These are phyloP conservation scores for Bipolaris cookei DNA, from an alignment of 2,329 filamentous ascomycete species.

Conservation along the genomic window DNA sequence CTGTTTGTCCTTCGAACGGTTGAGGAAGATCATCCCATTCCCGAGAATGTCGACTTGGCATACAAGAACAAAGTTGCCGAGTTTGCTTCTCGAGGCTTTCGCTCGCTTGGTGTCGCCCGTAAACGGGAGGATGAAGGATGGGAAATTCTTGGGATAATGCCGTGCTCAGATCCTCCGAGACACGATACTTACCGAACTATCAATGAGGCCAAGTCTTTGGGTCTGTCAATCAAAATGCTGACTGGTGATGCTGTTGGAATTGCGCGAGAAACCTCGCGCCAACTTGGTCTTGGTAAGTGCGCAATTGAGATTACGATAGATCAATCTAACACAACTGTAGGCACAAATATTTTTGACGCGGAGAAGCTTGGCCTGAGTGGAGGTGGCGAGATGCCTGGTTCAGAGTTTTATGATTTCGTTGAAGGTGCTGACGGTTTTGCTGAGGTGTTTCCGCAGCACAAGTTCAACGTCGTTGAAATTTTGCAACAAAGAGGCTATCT, in stretches of 20 bases:
- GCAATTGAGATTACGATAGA: background rate
- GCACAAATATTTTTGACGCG: conserved; percentile 92
- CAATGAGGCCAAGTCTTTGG: conserved; percentile 85
- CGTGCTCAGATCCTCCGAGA: conserved; percentile 88
- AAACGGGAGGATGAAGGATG: conserved; percentile 81
- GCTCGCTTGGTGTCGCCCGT: conserved; percentile 89
- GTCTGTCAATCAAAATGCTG: conserved; percentile 94
- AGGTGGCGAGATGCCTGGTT: conserved; percentile 90
- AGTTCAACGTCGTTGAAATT: conserved; percentile 93
- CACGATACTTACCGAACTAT: conserved; percentile 90
- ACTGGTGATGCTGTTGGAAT: conserved; percentile 95
- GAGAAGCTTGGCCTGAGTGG: conserved; percentile 89
- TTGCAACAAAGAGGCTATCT: conserved; percentile 92
- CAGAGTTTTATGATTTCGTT: conserved; percentile 93
- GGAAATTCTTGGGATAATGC: conserved; percentile 95
- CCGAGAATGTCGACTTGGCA: conserved; percentile 75
- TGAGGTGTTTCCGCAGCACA: conserved; percentile 93
- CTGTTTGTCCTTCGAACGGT: conserved; percentile 87
- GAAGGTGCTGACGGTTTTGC: conserved; percentile 95
- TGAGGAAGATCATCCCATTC: conserved; percentile 81
- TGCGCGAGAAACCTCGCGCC: conserved; percentile 87
- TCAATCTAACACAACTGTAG: conserved; percentile 1
- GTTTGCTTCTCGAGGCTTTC: conserved; percentile 91
- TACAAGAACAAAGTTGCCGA: conserved; percentile 94
- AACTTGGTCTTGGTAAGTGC: conserved; percentile 73